Conservation (phyloP, 306 rosid species). For the Glycine tomentella region DNA sequence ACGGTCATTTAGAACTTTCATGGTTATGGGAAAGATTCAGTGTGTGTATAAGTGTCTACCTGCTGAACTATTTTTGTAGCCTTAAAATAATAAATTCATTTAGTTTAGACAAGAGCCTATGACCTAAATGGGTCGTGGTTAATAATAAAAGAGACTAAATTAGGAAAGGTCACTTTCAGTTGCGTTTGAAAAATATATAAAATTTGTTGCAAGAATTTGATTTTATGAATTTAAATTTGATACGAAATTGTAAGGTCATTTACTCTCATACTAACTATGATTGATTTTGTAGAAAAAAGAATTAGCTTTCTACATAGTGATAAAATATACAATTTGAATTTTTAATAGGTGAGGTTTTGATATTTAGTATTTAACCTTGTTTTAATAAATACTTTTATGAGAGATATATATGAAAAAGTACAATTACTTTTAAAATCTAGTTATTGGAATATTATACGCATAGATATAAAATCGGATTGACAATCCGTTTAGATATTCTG, state of each 20-base stretch:
- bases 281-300: background rate
- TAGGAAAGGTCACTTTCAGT: background rate
- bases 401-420: background rate
- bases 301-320: background rate
- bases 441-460: background rate
- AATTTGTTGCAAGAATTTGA: background rate
- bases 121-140: background rate
- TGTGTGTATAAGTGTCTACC: too few relatives aligned
- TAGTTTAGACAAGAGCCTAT: background rate
- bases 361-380: background rate
- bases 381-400: background rate
- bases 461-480: background rate
- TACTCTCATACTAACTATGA: too few relatives aligned
- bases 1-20: constrained; percentile 43
- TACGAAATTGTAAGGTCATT: too few relatives aligned
- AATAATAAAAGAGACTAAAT: background rate
- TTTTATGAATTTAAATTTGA: background rate
- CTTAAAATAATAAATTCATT: background rate
- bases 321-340: background rate
- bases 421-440: background rate
- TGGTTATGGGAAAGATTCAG: background rate
- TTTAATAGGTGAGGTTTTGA: background rate
- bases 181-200: background rate
- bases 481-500: background rate
- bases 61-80: background rate